Evolutionary conservation across 148 eudicot species (phyloP), one percentile per base, ranked within the genome.

Genomic region (Cornus florida): DNA sequence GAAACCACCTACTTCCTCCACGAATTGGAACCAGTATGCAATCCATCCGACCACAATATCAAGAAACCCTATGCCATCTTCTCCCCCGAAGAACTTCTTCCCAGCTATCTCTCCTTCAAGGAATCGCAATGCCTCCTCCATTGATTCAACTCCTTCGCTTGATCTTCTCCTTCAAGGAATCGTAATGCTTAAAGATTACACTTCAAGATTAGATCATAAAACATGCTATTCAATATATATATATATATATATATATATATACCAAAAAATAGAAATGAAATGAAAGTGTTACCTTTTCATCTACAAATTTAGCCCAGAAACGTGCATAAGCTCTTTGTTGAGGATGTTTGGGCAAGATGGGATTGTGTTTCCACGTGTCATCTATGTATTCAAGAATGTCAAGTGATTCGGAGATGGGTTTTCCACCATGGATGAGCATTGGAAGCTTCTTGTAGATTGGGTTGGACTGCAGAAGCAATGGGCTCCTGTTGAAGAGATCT

Each of bases 41-140:
- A 33, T 33, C 71, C 71, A 69, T 16, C 71, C 71, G 13, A 33
- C 41, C 41, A 69, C 43, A 4, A 69, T 33, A 16, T 69, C 71
- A 13, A 69, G 71, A 32, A 69, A 33, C 17, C 71, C 71, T 3
- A 69, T 33, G 9, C 39, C 16, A 17, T 33, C 71, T 13, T 38
- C 71, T 32, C 71, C 71, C 13, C 71, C 71, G 17, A 69, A 69
- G 20, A 69, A 69, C n/a, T 33, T 69, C 43, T 69, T 69, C n/a
- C 43, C 71, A 22, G 33, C 32, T 31, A 33, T 33, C 71, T 69
- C 32, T 32, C 17, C 71, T 33, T 69, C 71, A 4, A 69, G 71
- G 32, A 69, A 33, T 22, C 5, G 71, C 43, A 69, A 3, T 69
- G 71, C 71, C 71, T 69, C 71, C 12, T 13, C 71, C 4, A 69